A percentile compares a stretch with the other conserved stretches of the same genome.
Evolutionary conservation across 2,329 filamentous ascomycete species (phyloP).

Genomic region (Ophiocordyceps unilateralis): DNA sequence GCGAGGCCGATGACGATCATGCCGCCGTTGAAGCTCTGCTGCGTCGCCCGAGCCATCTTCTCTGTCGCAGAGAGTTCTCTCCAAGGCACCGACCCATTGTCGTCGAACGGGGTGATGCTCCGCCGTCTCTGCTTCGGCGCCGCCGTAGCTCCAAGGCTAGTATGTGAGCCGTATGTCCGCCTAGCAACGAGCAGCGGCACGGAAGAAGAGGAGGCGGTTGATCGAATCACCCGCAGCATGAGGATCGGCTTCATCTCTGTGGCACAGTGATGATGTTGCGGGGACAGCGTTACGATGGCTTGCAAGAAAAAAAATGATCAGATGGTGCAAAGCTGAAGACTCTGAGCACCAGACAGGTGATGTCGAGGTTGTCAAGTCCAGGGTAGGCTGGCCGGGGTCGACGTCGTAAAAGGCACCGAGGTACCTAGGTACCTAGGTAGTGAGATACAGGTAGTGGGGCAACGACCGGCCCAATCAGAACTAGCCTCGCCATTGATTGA

Average conservation of each 20-base stretch:
- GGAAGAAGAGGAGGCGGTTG: constrained; percentile 9
- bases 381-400: too few relatives aligned
- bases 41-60: constrained; percentile 70
- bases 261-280: background rate
- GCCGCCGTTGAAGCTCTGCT: constrained; percentile 79
- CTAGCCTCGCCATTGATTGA: background rate
- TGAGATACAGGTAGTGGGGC: too few relatives aligned
- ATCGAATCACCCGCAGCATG: constrained; percentile 18
- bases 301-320: too few relatives aligned
- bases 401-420: too few relatives aligned
- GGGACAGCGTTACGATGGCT: background rate
- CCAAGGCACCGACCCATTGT: constrained; percentile 74
- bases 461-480: too few relatives aligned
- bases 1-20: constrained; percentile 58
- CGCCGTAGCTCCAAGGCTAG: constrained; percentile 19
- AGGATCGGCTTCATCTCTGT: constrained; percentile 24
- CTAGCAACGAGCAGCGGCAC: constrained; percentile 20
- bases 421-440: too few relatives aligned
- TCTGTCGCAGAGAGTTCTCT: constrained; percentile 55
- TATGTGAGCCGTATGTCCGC: constrained; percentile 44
- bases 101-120: constrained; percentile 68
- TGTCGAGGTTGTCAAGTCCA: too few relatives aligned
- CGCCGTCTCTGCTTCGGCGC: constrained; percentile 35
- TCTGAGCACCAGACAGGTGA: too few relatives aligned
- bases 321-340: too few relatives aligned